Evolutionary conservation across 2,329 filamentous ascomycete species (phyloP).

Genomic region (Huntiella abstrusa): DNA sequence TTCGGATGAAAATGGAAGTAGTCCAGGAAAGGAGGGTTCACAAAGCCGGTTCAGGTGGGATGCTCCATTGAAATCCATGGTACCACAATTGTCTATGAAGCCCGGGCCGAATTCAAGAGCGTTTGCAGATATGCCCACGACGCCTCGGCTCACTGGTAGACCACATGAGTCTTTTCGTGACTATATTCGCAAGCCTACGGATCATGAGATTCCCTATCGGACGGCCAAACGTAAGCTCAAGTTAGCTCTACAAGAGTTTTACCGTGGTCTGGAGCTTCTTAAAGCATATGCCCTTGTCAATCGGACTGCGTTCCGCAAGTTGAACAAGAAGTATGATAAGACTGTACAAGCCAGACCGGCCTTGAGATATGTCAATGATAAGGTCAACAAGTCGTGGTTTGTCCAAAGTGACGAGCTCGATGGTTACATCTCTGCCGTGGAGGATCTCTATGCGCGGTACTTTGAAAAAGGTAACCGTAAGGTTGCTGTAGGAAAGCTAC

Average conservation of each 20-base stretch:
- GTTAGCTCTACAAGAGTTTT: slow-evolving; percentile 77
- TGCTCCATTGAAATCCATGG: slow-evolving; percentile 30
- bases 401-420: slow-evolving; percentile 77
- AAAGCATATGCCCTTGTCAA: slow-evolving; percentile 86
- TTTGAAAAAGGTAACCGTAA: slow-evolving; percentile 91
- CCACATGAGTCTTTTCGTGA: slow-evolving; percentile 23
- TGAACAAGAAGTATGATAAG: slow-evolving; percentile 99
- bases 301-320: slow-evolving; percentile 82
- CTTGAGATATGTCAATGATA: slow-evolving; percentile 72
- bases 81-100: slow-evolving; percentile 15
- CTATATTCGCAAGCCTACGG: slow-evolving; percentile 30
- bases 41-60: slow-evolving; percentile 22
- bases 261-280: slow-evolving; percentile 73
- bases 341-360: slow-evolving; percentile 59
- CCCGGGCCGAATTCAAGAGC: slow-evolving; percentile 43
- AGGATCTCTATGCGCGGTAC: slow-evolving; percentile 85
- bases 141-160: slow-evolving; percentile 23
- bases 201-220: slow-evolving; percentile 54
- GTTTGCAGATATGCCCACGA: slow-evolving; percentile 33
- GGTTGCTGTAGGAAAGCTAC: slow-evolving; percentile 70
- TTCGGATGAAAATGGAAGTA: neutral
- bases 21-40: slow-evolving; percentile 9
- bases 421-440: slow-evolving; percentile 57
- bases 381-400: slow-evolving; percentile 80
- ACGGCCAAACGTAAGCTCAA: slow-evolving; percentile 86